A percentile compares a stretch with the other conserved stretches of the same genome.
Conservation (phyloP, 306 rosid species). For the Abrus pulchellus region DNA sequence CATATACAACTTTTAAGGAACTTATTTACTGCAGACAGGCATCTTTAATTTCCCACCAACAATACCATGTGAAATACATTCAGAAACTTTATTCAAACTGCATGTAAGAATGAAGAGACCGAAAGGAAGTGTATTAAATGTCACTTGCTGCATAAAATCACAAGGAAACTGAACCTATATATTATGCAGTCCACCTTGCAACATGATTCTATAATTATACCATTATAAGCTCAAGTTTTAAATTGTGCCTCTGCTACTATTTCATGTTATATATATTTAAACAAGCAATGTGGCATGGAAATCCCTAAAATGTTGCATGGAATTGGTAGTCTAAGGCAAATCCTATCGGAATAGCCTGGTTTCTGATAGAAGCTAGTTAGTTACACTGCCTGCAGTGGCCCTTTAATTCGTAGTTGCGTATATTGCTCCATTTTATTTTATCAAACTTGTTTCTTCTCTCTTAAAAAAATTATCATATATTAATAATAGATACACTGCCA, state of each 20-base stretch:
- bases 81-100: conserved; percentile 33
- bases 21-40: conserved; percentile 25
- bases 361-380: conserved; percentile 31
- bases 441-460: conserved; percentile 19
- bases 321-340: conserved; percentile 24
- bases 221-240: conserved; percentile 33
- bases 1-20: neutral
- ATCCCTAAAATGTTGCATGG: conserved; percentile 15
- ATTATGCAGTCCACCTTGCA: conserved; percentile 26
- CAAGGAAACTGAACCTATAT: conserved; percentile 16
- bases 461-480: conserved; percentile 41
- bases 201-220: conserved; percentile 38
- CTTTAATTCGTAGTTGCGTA: neutral
- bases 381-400: conserved; percentile 17
- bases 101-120: conserved; percentile 21
- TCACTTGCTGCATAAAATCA: conserved; percentile 46
- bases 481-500: conserved; percentile 47
- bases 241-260: conserved; percentile 18
- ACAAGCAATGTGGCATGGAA: conserved; percentile 19
- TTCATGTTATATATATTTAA: neutral
- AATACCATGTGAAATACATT: conserved; percentile 41
- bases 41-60: conserved; percentile 34
- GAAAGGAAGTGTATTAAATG: conserved; percentile 1
- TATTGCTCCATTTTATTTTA: conserved; percentile 23
- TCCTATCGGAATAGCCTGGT: neutral